Evolutionary conservation across 345 rosid genomes (phyloP), one percentile per base, ranked within the genome.

Genomic region (Arabis alpina): DNA sequence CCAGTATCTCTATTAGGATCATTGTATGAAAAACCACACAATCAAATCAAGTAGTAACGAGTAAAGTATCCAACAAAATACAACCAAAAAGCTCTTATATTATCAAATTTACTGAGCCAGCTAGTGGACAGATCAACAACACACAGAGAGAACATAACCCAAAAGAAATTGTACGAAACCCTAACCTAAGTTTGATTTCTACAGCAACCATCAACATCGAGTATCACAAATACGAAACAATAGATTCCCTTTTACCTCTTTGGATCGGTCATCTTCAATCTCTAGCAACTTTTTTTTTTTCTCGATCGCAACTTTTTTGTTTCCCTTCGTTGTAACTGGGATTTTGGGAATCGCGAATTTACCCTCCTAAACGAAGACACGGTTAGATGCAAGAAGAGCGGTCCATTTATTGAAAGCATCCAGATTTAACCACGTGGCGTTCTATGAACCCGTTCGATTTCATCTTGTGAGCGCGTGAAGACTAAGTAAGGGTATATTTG

Each of bases 191-290:
- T 67, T 44, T 60, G 27, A 27, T 24, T 24, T 50, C 57, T 37
- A 48, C 40, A 40, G 51, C 40, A 6, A 57, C 44, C 3, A 36
- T 36, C 40, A 36, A 36, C 10, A 36, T 28, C 30, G 32, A 66
- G 8, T 0, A 41, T 45, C 12, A 6, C 0, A 32, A 19, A 4
- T 57, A 50, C 24, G 37, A 32, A 41, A 30, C 57, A 10, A 47
- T 9, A 13, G 36, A 54, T 14, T 27, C 10, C 0, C 10, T 1
- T 68, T 68, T 48, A 75, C 70, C 68, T 68, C 57, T 75, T 75
- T 47, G 79, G 79, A 47, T 68, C 74, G 36, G 45, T 54, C 74
- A 61, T 68, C 74, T 61, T 75, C 52, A 24, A 34, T 15, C 77
- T 43, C 47, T 55, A 24, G 61, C 54, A 60, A 66, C 56, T 28